These are phyloP conservation scores for Apiotrichum laibachii DNA, from an alignment of 1,284 basidiomycete genomes.

Conservation along the genomic window DNA sequence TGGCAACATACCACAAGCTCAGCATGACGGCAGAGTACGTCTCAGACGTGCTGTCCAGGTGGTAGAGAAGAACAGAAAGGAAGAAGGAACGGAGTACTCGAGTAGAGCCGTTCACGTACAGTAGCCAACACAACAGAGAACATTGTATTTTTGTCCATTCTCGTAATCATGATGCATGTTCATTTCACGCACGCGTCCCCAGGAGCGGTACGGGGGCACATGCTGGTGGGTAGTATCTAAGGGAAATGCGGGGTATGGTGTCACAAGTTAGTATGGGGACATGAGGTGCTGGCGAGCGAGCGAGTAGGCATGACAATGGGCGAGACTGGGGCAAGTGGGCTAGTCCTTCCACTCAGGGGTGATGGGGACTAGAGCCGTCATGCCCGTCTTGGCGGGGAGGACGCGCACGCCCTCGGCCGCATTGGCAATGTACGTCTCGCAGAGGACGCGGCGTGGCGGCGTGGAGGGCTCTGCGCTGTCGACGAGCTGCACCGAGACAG, in stretches of 20 bases:
- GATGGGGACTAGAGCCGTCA: conserved; percentile 40
- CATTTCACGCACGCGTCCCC: neutral
- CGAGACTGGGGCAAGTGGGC: neutral
- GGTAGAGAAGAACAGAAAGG: conserved; percentile 25
- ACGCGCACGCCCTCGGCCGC: conserved; percentile 42
- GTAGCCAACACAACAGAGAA: neutral
- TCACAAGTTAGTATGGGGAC: too few relatives aligned
- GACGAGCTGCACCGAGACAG: conserved; percentile 30
- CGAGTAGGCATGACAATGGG: too few relatives aligned
- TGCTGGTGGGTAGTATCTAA: too few relatives aligned
- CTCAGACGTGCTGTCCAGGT: conserved; percentile 34
- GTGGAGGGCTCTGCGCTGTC: conserved; percentile 1
- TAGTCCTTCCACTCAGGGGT: conserved; percentile 15
- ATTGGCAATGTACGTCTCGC: conserved; percentile 49
- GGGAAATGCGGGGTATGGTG: too few relatives aligned
- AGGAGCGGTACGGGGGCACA: too few relatives aligned
- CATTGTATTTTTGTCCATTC: neutral
- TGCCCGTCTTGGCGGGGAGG: conserved; percentile 38
- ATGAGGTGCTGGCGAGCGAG: too few relatives aligned
- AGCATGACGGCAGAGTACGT: conserved; percentile 47
- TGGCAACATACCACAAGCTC: conserved; percentile 49
- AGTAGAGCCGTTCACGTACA: neutral
- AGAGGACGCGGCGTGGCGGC: conserved; percentile 23
- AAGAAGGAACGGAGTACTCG: neutral
- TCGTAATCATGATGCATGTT: conserved; percentile 17